phyloP scores from a whole-genome alignment of 306 rosid genomes.

The Neltuma alba region DNA sequence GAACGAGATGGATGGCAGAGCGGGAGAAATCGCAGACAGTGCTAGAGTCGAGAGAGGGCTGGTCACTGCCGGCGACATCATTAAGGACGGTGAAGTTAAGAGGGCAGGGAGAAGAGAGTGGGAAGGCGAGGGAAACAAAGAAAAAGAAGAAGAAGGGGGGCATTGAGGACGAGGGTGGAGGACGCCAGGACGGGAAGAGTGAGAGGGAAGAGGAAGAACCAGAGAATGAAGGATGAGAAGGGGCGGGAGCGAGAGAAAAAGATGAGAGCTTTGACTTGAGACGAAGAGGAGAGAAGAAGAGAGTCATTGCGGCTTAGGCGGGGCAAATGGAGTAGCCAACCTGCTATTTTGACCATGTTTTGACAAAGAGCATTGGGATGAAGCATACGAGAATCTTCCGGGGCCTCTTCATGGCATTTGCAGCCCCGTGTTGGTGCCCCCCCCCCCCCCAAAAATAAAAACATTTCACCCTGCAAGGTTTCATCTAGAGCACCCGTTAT shows the following conservation, averaged over 20 bases:
- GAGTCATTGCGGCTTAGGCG: too few species aligned
- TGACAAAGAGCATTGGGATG: too few species aligned
- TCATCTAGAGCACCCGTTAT: neutral
- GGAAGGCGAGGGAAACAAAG: too few species aligned
- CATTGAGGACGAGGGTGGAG: conserved; percentile 14
- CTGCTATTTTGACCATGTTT: too few species aligned
- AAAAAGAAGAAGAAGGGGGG: too few species aligned
- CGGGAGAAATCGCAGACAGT: conserved; percentile 53
- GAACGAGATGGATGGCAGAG: conserved; percentile 51
- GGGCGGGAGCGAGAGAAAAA: neutral
- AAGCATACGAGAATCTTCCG: too few species aligned
- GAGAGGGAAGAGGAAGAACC: neutral
- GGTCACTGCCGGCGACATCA: conserved; percentile 31
- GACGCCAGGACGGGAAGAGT: neutral
- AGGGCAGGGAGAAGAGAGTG: conserved; percentile 71
- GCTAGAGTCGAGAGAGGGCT: conserved; percentile 11
- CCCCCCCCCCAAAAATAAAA: too few species aligned
- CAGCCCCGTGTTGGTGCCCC: too few species aligned
- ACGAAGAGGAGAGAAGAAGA: too few species aligned
- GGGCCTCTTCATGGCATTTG: too few species aligned
- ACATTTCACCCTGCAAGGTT: neutral
- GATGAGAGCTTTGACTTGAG: neutral
- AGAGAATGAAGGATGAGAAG: neutral
- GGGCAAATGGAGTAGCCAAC: too few species aligned
- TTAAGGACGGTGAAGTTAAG: conserved; percentile 70